Percentiles rank a stretch among this genome's conserved stretches.
These are phyloP conservation scores for Kodamaea laetipori DNA, from an alignment of 805 yeast genomes.

Conservation along the genomic window DNA sequence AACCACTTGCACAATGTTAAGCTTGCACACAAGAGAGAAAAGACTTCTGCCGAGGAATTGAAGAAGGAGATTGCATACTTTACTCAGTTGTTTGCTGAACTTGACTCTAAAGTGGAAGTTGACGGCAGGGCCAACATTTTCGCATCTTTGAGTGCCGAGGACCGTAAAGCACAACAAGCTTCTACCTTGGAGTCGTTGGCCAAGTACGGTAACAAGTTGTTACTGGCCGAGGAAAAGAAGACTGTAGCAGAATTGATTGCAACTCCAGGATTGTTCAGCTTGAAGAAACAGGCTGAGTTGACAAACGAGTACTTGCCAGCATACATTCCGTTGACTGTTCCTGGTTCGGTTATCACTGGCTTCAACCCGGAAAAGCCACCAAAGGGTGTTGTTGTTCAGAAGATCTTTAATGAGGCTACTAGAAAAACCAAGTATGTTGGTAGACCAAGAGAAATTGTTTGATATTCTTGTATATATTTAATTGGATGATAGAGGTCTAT, in stretches of 20 bases:
- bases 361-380: slow-evolving; percentile 43
- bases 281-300: slow-evolving; percentile 39
- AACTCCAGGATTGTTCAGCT: slow-evolving; percentile 42
- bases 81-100: slow-evolving; percentile 33
- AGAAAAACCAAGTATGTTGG: slow-evolving; percentile 54
- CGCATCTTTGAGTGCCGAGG: slow-evolving; percentile 35
- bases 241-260: slow-evolving; percentile 47
- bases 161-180: slow-evolving; percentile 23
- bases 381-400: slow-evolving; percentile 51
- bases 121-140: slow-evolving; percentile 47
- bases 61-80: slow-evolving; percentile 31
- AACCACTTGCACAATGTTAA: slow-evolving; percentile 48
- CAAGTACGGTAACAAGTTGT: slow-evolving; percentile 23
- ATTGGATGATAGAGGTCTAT: neutral
- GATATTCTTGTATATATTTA: slow-evolving; percentile 9
- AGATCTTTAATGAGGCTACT: slow-evolving; percentile 62
- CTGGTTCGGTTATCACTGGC: slow-evolving; percentile 41
- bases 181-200: slow-evolving; percentile 26
- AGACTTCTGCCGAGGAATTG: slow-evolving; percentile 32
- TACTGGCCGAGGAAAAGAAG: slow-evolving; percentile 40
- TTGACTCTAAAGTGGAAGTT: slow-evolving; percentile 51
- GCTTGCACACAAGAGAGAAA: slow-evolving; percentile 41
- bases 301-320: slow-evolving; percentile 55
- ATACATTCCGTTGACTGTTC: slow-evolving; percentile 52
- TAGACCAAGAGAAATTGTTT: slow-evolving; percentile 55